Evolutionary conservation across 371 early-diverging fungal genomes (phyloP), one percentile per base, ranked within the genome.

Genomic region (Astathelohania contejeani): DNA sequence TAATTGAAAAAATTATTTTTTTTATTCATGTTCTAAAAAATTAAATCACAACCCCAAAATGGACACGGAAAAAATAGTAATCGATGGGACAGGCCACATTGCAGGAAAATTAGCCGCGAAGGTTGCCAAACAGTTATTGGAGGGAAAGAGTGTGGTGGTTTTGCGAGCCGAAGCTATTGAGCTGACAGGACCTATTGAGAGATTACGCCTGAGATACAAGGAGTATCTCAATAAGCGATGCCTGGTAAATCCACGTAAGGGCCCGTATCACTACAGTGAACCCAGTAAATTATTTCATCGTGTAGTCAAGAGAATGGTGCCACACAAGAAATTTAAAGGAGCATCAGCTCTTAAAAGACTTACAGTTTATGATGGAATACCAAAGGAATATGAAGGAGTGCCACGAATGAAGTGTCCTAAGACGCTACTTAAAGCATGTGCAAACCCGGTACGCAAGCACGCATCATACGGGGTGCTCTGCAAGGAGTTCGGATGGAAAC

Each of bases 21-120:
- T n/a, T n/a, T n/a, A n/a, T n/a, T n/a, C n/a, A n/a, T n/a, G n/a
- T n/a, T n/a, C n/a, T n/a, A n/a, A n/a, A n/a, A n/a, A n/a, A n/a
- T n/a, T n/a, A n/a, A n/a, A n/a, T n/a, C n/a, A n/a, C n/a, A n/a
- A n/a, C 32, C 32, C 32, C 4, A 7, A 32, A 32, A 32, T 32
- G 32, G 12, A 7, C 12, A 12, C 56, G 39, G 65, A 67, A 53
- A 47, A 63, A 49, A 78, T 93, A 78, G 85, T 97, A 75, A 87
- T 98, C 78, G 96, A 98, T 81, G 99, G 81, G 75, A 91, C 90
- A 79, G 96, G 86, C 69, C 99, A 98, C 78, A 81, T 98, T 60
- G 79, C 88, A 70, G 97, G 99, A 75, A 94, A 95, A 74, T 82
- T 98, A 55, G 89, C 94, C 65, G 83, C 93, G 59, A 85, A 86